phyloP scores from a whole-genome alignment of 495 filamentous ascomycete genomes.

The Daldinia concentrica region DNA sequence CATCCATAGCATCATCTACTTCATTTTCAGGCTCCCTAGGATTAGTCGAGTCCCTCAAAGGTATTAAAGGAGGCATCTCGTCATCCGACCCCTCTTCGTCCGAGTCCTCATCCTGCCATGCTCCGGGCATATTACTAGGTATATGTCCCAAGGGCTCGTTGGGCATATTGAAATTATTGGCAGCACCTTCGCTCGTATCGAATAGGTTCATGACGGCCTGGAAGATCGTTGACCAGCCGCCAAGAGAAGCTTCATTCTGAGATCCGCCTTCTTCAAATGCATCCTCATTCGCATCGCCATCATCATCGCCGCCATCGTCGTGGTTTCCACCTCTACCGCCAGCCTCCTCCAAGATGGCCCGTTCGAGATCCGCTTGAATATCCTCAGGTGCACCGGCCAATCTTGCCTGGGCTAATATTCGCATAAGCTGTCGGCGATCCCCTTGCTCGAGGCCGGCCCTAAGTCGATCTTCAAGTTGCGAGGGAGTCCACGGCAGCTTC shows the following conservation, averaged over 20 bases:
- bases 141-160: not conserved
- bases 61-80: slow-evolving; percentile 33
- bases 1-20: not conserved
- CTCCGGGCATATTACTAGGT: slow-evolving; percentile 28
- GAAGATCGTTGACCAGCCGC: slow-evolving; percentile 6
- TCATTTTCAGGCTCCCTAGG: not conserved
- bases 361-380: slow-evolving; percentile 13
- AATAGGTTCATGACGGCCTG: slow-evolving; percentile 34
- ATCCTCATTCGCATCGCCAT: slow-evolving; percentile 1
- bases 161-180: not conserved
- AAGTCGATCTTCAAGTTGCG: not conserved
- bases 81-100: slow-evolving; percentile 6
- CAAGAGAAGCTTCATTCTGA: not conserved
- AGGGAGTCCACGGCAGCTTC: slow-evolving; percentile 43
- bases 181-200: not conserved
- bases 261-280: not conserved
- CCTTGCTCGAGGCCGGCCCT: not conserved
- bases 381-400: slow-evolving; percentile 21
- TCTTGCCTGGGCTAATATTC: slow-evolving; percentile 23
- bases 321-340: not conserved
- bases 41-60: not conserved
- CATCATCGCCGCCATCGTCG: slow-evolving; percentile 7
- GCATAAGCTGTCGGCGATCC: slow-evolving; percentile 16
- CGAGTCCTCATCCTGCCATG: slow-evolving; percentile 24
- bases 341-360: slow-evolving; percentile 13